Conservation (phyloP, 345 rosid species). For the Crucihimalaya himalaica region DNA sequence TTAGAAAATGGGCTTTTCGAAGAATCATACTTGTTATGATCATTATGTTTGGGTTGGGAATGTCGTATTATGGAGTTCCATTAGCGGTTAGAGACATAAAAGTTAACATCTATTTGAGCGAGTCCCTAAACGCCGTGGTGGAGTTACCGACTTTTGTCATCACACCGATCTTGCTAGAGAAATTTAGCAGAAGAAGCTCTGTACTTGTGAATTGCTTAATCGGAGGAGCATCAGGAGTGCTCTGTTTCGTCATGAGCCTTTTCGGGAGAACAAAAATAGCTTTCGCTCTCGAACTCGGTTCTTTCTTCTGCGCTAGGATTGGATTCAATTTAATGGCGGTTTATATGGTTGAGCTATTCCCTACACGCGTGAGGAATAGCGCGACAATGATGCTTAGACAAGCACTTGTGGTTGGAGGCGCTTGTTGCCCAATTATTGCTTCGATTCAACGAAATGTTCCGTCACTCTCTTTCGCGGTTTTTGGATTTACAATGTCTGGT, state of each 20-base stretch:
- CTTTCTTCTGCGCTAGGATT: conserved; percentile 53
- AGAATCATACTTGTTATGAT: conserved; percentile 34
- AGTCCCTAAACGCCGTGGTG: conserved; percentile 46
- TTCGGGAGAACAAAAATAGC: background rate
- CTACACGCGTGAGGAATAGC: conserved; percentile 54
- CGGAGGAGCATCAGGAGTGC: conserved; percentile 47
- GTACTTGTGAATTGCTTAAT: conserved; percentile 36
- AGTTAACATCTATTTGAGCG: conserved; percentile 46
- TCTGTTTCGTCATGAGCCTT: conserved; percentile 32
- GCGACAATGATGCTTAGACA: conserved; percentile 51
- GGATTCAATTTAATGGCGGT: conserved; percentile 48
- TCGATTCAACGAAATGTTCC: conserved; percentile 35
- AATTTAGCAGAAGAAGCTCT: conserved; percentile 43
- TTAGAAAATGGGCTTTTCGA: conserved; percentile 40
- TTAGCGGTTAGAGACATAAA: conserved; percentile 50
- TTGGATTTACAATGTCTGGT: conserved; percentile 30
- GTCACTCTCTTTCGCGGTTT: conserved; percentile 39
- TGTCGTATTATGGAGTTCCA: conserved; percentile 51
- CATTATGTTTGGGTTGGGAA: conserved; percentile 51
- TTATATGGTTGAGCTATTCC: conserved; percentile 52
- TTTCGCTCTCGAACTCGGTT: conserved; percentile 50
- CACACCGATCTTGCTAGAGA: conserved; percentile 42
- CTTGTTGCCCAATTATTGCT: conserved; percentile 42
- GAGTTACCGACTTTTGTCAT: conserved; percentile 46
- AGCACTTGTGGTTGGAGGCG: conserved; percentile 40